These are phyloP conservation scores for Mentha longifolia DNA, from an alignment of 257 asterid species.

Conservation along the genomic window DNA sequence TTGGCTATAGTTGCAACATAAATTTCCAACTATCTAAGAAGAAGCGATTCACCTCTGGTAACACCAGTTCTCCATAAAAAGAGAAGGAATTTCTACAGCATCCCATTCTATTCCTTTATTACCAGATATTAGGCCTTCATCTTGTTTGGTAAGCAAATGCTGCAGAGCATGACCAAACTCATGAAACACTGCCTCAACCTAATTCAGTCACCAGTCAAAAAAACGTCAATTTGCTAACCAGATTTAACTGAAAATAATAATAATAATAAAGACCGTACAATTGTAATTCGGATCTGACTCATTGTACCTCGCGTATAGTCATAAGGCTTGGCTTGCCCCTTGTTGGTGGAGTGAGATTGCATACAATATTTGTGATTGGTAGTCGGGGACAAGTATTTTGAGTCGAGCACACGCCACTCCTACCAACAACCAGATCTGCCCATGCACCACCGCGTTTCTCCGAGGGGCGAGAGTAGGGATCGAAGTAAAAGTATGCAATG, in stretches of 20 bases:
- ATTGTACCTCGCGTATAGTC: conserved; percentile 78
- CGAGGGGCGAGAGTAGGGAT: conserved; percentile 89
- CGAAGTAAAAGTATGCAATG: conserved; percentile 77
- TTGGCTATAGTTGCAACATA: too few species aligned
- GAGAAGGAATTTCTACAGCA: conserved; percentile 85
- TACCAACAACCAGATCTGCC: conserved; percentile 72
- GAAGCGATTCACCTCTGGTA: conserved; percentile 64
- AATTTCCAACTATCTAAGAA: not conserved
- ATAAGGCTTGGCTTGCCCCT: conserved; percentile 79
- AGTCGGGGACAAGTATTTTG: conserved; percentile 56
- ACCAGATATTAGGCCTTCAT: conserved; percentile 85
- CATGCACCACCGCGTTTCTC: conserved; percentile 91
- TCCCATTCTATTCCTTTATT: conserved; percentile 80
- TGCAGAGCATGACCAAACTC: conserved; percentile 94
- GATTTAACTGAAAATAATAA: too few species aligned
- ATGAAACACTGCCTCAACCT: conserved; percentile 87
- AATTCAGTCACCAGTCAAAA: conserved; percentile 26
- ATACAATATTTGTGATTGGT: conserved; percentile 77
- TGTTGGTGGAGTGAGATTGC: conserved; percentile 85
- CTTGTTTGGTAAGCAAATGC: conserved; percentile 84
- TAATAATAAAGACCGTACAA: too few species aligned
- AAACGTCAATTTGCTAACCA: not conserved
- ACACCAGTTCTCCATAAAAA: conserved; percentile 93
- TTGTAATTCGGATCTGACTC: not conserved
- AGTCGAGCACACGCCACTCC: conserved; percentile 61